These are phyloP conservation scores for Malbranchea zuffiana DNA, from an alignment of 2,329 filamentous ascomycete species.

Conservation along the genomic window DNA sequence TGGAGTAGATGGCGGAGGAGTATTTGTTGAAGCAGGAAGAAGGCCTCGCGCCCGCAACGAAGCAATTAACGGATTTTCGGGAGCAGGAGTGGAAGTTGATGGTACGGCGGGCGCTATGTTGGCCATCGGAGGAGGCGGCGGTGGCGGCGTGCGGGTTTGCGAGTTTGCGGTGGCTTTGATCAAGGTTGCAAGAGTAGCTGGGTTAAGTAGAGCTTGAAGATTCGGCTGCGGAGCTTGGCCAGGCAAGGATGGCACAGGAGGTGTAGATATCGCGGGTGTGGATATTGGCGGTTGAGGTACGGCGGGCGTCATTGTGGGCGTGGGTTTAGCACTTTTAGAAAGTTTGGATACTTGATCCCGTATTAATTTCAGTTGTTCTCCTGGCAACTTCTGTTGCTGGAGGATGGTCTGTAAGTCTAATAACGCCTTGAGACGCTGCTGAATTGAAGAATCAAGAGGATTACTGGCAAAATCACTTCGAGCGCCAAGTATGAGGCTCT, in stretches of 20 bases:
- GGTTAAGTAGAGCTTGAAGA: slow-evolving; percentile 28
- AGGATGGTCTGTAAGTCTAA: slow-evolving; percentile 74
- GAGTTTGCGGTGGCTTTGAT: slow-evolving; percentile 34
- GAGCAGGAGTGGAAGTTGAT: slow-evolving; percentile 24
- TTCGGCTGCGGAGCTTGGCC: slow-evolving; percentile 21
- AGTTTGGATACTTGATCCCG: slow-evolving; percentile 75
- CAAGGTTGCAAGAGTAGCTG: slow-evolving; percentile 35
- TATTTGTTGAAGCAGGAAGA: slow-evolving; percentile 41
- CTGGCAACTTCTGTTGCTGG: slow-evolving; percentile 63
- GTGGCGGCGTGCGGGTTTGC: slow-evolving; percentile 35
- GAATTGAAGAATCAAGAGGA: slow-evolving; percentile 63
- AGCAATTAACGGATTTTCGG: slow-evolving; percentile 52
- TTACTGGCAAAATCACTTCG: slow-evolving; percentile 64
- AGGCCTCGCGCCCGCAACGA: slow-evolving; percentile 59
- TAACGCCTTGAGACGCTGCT: slow-evolving; percentile 71
- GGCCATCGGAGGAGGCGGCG: slow-evolving; percentile 49
- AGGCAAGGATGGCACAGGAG: slow-evolving; percentile 7
- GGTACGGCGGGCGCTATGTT: slow-evolving; percentile 43
- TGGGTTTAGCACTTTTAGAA: slow-evolving; percentile 16
- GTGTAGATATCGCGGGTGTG: slow-evolving; percentile 11
- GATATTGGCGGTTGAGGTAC: slow-evolving; percentile 15
- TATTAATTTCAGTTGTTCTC: slow-evolving; percentile 72
- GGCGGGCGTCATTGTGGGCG: slow-evolving; percentile 16
- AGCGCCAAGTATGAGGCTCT: slow-evolving; percentile 61
- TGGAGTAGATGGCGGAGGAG: slow-evolving; percentile 32